Conservation (phyloP, 129 eudicot genomes). For the Artemisia tridentata region DNA sequence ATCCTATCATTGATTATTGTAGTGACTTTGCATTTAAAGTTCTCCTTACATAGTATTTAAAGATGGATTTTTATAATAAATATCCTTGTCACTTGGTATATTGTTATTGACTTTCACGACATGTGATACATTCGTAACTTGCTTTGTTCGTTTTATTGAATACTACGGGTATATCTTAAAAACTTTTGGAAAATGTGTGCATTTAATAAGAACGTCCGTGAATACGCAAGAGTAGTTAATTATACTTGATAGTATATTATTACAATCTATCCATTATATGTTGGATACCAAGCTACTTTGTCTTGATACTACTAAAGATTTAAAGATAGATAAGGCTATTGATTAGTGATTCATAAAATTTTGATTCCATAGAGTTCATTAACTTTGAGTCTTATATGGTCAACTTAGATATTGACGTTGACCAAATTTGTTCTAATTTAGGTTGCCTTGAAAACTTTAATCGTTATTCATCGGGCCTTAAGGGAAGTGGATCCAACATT, state of each 20-base stretch:
- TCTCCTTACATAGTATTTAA: background rate
- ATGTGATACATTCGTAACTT: too few relatives aligned
- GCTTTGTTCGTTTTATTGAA: too few relatives aligned
- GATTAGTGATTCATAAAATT: too few relatives aligned
- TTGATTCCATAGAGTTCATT: background rate
- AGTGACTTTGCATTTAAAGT: constrained; percentile 7
- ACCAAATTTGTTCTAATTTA: constrained; percentile 28
- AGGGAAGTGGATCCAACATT: constrained; percentile 70
- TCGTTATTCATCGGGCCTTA: constrained; percentile 73
- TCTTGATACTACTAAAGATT: background rate
- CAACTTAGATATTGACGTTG: constrained; percentile 15
- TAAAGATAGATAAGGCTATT: too few relatives aligned
- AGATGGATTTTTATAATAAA: too few relatives aligned
- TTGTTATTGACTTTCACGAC: too few relatives aligned
- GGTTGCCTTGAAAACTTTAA: constrained; percentile 77
- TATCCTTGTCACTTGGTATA: too few relatives aligned
- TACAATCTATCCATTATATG: constrained; percentile 7
- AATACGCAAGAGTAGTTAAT: constrained; percentile 4
- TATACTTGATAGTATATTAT: background rate
- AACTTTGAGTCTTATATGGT: constrained; percentile 15
- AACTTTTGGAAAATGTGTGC: background rate
- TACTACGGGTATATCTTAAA: background rate
- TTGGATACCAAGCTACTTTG: constrained; percentile 15
- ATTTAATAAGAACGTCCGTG: constrained; percentile 4
- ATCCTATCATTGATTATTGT: constrained; percentile 20